phyloP scores from a whole-genome alignment of 2,329 filamentous ascomycete species.

The Colletotrichum nymphaeae region DNA sequence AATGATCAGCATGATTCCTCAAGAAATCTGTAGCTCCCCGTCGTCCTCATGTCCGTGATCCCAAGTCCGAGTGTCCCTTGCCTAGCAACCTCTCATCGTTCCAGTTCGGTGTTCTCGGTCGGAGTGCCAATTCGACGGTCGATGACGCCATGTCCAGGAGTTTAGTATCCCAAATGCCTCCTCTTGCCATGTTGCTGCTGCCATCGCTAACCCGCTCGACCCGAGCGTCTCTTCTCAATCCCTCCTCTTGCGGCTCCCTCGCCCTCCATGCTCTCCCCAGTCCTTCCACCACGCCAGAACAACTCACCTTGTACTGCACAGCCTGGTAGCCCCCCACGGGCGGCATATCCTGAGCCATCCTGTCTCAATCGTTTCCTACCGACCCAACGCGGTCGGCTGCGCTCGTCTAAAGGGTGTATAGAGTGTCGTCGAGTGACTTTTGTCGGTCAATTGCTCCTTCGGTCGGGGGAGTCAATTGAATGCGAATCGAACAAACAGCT shows the following conservation, averaged over 20 bases:
- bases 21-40: neutral
- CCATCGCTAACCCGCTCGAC: neutral
- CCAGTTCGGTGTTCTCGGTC: neutral
- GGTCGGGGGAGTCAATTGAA: neutral
- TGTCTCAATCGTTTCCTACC: constrained; percentile 50
- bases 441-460: constrained; percentile 7
- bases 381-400: constrained; percentile 33
- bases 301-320: constrained; percentile 92
- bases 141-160: neutral
- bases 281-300: neutral
- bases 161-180: no score
- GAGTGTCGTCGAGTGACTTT: neutral
- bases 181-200: neutral
- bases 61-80: neutral
- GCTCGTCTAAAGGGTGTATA: constrained; percentile 2
- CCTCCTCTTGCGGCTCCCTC: neutral
- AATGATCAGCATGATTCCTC: constrained; percentile 36
- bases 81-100: neutral
- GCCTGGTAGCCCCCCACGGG: constrained; percentile 93
- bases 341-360: constrained; percentile 98
- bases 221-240: no score
- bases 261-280: neutral
- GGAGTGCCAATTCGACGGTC: neutral
- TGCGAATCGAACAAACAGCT: neutral
- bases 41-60: neutral